Base-by-base conservation (phyloP, 1,284 basidiomycete species). In the Termitomyces sp. region DNA sequence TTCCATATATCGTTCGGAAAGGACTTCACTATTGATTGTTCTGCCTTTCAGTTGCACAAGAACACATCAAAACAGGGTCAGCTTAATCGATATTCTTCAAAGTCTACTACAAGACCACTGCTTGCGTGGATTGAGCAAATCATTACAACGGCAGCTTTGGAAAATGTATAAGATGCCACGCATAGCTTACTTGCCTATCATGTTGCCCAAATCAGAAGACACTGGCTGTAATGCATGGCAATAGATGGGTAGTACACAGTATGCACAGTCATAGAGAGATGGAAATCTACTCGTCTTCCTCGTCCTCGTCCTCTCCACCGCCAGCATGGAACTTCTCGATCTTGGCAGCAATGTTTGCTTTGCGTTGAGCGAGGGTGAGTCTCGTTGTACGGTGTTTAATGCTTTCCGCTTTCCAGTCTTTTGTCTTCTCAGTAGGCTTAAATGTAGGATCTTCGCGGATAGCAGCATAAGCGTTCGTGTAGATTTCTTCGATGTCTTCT, bases 401-500 rank as follows among this genome's bases (percentile, higher is more conserved):
- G 57, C 78, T 78, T 75, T 98, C 95, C 41, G 88, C 79, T 69
- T 89, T 93, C 94, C 95, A 99, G 80, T 98, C 89, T 70, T 83
- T 86, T 56, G 86, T 74, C 82, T 98, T 98, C 63, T 97, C 92
- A 45, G 92, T 89, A 50, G 94, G 87, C 73, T 90, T 87, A 86
- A 95, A 96, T 15, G 75, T 71, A 52, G 97, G 96, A 73, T 98
- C 88, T 72, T 96, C 95, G 62, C 97, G 92, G 75, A 99, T 99
- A 60, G 93, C 91, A 52, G 89, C 86, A 73, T 94, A 90, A 1
- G 92, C 94, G 65, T 86, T 88, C 54, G 83, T 83, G 80, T 91
- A 98, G 64, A 99, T 89, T 71, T 98, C 97, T 76, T 99, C 94
- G 3, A 99, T 94, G 69, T 99, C 96, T 64, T 96, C 97, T 2